Evolutionary conservation across 1,284 basidiomycete species (phyloP).

Genomic region (Phaffia rhodozyma): DNA sequence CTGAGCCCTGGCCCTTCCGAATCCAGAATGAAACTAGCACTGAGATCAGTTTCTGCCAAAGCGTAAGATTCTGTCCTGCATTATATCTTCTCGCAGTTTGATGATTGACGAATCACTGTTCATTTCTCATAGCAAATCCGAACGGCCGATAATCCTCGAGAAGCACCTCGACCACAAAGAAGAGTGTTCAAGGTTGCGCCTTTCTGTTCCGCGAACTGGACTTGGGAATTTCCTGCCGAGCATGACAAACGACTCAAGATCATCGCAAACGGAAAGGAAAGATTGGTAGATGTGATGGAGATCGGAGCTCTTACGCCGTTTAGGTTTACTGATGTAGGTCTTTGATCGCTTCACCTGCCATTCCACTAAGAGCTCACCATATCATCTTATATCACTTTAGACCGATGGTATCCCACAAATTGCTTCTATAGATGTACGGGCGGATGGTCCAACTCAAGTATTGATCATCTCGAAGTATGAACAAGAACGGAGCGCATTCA

Average conservation of each 20-base stretch:
- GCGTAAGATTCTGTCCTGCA: conserved; percentile 40
- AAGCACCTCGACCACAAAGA: conserved; percentile 18
- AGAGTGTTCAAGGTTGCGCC: conserved; percentile 46
- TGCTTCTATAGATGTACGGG: conserved; percentile 85
- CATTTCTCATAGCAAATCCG: conserved; percentile 18
- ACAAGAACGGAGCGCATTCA: conserved; percentile 78
- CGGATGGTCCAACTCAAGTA: conserved; percentile 76
- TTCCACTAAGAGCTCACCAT: not conserved
- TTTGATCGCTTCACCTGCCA: not conserved
- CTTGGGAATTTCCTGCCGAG: conserved; percentile 90
- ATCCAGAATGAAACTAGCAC: conserved; percentile 83
- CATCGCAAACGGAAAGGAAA: conserved; percentile 50
- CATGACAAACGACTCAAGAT: conserved; percentile 70
- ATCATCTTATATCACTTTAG: conserved; percentile 14
- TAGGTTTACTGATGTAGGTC: conserved; percentile 51
- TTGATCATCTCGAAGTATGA: conserved; percentile 80
- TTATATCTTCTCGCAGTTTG: conserved; percentile 2
- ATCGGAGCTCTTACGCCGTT: conserved; percentile 89
- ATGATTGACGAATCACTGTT: conserved; percentile 17
- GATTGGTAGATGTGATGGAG: conserved; percentile 84
- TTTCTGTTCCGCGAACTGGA: conserved; percentile 54
- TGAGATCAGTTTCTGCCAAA: conserved; percentile 60
- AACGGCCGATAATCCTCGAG: conserved; percentile 20
- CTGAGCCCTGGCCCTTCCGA: conserved; percentile 73
- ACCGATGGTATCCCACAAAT: conserved; percentile 30